These are phyloP conservation scores for Adenanthera pavonina DNA, from an alignment of 306 rosid genomes.

Conservation along the genomic window DNA sequence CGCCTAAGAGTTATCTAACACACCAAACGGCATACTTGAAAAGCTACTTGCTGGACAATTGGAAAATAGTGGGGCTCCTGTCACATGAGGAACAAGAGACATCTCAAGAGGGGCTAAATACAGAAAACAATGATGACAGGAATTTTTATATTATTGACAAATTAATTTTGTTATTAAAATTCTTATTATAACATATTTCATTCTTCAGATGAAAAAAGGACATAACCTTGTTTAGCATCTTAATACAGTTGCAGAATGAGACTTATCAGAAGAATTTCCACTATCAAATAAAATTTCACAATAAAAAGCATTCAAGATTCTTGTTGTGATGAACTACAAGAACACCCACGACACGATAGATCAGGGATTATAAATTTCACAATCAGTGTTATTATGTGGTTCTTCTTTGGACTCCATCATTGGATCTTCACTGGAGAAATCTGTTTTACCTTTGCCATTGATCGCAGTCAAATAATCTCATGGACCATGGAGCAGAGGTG, in stretches of 20 bases:
- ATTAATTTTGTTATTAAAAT: no score
- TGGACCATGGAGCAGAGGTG: no score
- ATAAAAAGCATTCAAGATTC: background rate
- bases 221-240: background rate
- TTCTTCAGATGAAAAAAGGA: constrained; percentile 7
- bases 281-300: background rate
- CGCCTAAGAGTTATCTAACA: no score
- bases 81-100: background rate
- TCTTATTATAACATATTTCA: background rate
- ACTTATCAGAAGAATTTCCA: background rate
- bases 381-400: no score
- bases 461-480: no score
- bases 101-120: background rate
- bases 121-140: background rate
- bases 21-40: background rate
- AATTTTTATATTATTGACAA: background rate
- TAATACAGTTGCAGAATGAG: background rate
- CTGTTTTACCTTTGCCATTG: no score
- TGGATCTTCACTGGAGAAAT: no score
- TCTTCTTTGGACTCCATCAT: no score
- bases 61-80: background rate
- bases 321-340: background rate
- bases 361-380: background rate
- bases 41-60: background rate
- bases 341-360: background rate